Evolutionary conservation across 148 eudicot genomes (phyloP), one percentile per base, ranked within the genome.

Genomic region (Vaccinium myrtillus): DNA sequence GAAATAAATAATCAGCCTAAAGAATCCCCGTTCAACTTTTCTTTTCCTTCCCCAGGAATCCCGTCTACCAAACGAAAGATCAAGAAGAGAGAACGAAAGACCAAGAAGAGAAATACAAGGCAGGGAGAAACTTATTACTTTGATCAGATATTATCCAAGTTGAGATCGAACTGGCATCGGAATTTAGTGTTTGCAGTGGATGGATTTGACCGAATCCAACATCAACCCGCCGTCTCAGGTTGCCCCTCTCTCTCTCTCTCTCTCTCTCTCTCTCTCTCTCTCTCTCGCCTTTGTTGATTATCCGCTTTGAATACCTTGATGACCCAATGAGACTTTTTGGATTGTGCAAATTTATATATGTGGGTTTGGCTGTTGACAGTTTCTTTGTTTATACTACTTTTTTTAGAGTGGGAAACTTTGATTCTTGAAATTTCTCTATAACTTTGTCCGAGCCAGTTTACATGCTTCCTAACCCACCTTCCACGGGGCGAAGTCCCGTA

Each of bases 191-290:
- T 51, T 50, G 11, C 61, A 30, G 23, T 53, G 8, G 9, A 78
- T 78, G 81, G 81, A 78, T 78, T 32, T 8, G 65, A 30, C 81
- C 65, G 48, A 78, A 12, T 78, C 65, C 43, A 78, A 55, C 65
- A 13, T 78, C 71, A 59, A 32, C 65, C 48, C 75, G 25, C 25
- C 11, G 2, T 32, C 84, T 75, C 85, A 83, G 85, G 85, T 83
- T 2, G 27, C 79, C 54, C 5, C 9, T 48, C 14, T 19, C 46
- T 70, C 25, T 75, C 27, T 9, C 51, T 19, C 51, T 19, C 3
- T 36, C 56, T 85, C 79, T 69, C 32, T 32, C 32, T 32, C 32
- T 32, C 15, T 21, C 46, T 71, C 18, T 55, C 56, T 75, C 81
- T 56, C 49, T n/a, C 82, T 50, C 30, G 19, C 7, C 5, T 80